A percentile compares a stretch with the other conserved stretches of the same genome.
These are phyloP conservation scores for Plasmodium malariae DNA, from an alignment of 169 alveolate species.

Conservation along the genomic window DNA sequence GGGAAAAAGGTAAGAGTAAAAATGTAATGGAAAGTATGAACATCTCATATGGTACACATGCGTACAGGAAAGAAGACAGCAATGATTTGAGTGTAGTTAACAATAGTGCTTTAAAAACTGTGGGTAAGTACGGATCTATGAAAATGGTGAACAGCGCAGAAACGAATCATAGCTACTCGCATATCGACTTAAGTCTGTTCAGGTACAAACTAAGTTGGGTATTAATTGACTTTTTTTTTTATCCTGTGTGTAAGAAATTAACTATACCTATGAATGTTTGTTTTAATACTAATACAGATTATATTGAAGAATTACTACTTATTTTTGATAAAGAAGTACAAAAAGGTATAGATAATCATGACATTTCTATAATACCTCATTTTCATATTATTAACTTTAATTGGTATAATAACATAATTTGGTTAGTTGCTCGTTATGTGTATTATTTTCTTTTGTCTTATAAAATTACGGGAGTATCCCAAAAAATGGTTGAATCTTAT, in stretches of 20 bases:
- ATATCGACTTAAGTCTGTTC: constrained; percentile 63
- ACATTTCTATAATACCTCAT: constrained; percentile 74
- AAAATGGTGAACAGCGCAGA: background rate
- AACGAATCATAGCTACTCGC: background rate
- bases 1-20: constrained; percentile 5
- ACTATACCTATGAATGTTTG: constrained; percentile 60
- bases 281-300: constrained; percentile 67
- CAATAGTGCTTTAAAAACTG: background rate
- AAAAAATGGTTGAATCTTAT: constrained; percentile 57
- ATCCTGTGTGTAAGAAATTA: constrained; percentile 56
- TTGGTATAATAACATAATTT: constrained; percentile 74
- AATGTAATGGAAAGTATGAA: constrained; percentile 8
- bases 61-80: constrained; percentile 12
- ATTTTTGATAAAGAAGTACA: constrained; percentile 41
- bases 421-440: constrained; percentile 69
- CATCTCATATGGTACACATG: background rate
- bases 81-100: background rate
- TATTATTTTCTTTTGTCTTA: constrained; percentile 62
- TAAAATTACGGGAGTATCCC: constrained; percentile 52
- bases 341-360: constrained; percentile 58
- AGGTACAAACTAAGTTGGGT: constrained; percentile 77
- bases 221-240: constrained; percentile 65
- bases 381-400: constrained; percentile 73
- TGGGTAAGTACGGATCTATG: background rate
- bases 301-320: constrained; percentile 40